Evolutionary conservation across 2,329 filamentous ascomycete genomes (phyloP).

Genomic region (Penicillium sp.): DNA sequence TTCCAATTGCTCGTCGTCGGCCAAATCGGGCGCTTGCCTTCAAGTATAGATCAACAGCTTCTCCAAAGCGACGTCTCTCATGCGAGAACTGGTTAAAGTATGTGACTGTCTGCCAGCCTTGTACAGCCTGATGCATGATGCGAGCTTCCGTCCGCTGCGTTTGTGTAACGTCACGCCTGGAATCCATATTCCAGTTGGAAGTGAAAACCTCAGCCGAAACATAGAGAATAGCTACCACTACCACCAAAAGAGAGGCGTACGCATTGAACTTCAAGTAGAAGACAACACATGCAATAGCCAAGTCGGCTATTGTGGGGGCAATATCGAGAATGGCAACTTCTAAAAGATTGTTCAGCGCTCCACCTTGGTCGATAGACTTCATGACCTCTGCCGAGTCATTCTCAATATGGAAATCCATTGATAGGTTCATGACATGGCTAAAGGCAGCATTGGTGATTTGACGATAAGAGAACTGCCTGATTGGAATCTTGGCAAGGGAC

Average conservation of each 20-base stretch:
- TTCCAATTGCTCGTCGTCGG: constrained; percentile 3
- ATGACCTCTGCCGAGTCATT: constrained; percentile 65
- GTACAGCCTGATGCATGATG: constrained; percentile 57
- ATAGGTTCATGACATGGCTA: constrained; percentile 64
- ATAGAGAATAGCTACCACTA: constrained; percentile 49
- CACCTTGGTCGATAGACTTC: constrained; percentile 63
- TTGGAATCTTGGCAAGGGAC: constrained; percentile 37
- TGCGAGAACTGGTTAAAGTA: constrained; percentile 58
- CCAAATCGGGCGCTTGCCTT: neutral
- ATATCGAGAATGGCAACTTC: constrained; percentile 60
- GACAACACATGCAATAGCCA: constrained; percentile 29
- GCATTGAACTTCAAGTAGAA: constrained; percentile 61
- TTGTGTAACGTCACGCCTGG: constrained; percentile 40
- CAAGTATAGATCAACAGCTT: constrained; percentile 6
- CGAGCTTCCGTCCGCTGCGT: constrained; percentile 51
- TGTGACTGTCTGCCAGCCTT: constrained; percentile 58
- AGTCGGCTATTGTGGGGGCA: constrained; percentile 56
- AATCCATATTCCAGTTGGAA: constrained; percentile 38
- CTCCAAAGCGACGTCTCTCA: constrained; percentile 50
- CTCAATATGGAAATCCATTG: constrained; percentile 66
- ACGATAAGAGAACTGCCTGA: constrained; percentile 58
- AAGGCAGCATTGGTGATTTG: constrained; percentile 61
- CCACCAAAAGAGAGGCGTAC: constrained; percentile 54
- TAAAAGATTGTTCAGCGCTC: constrained; percentile 58
- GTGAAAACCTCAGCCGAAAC: constrained; percentile 48